These are phyloP conservation scores for Rutstroemia sp. DNA, from an alignment of 2,329 filamentous ascomycete genomes.

Conservation along the genomic window DNA sequence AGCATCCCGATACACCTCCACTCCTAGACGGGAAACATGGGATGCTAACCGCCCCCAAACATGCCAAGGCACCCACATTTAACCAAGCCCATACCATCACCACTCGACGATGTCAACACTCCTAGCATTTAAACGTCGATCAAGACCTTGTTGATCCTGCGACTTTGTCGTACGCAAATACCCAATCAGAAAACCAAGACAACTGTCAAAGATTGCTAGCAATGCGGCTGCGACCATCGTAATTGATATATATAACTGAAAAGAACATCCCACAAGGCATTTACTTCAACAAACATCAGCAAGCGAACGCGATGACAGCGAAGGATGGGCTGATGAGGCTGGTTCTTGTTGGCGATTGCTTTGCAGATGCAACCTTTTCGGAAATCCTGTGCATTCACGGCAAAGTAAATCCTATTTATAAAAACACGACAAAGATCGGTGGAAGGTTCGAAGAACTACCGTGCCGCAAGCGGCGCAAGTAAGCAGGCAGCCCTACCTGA, in stretches of 20 bases:
- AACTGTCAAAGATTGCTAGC: not conserved
- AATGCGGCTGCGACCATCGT: not conserved
- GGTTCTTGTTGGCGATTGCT: not conserved
- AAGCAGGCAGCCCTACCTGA: constrained; percentile 3
- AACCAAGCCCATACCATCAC: not conserved
- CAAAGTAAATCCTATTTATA: not conserved
- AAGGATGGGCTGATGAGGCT: constrained; percentile 1
- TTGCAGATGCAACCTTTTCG: not conserved
- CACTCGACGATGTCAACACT: not conserved
- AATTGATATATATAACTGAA: not conserved
- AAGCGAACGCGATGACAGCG: not conserved
- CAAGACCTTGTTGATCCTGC: not conserved
- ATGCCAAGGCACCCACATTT: too few relatives aligned
- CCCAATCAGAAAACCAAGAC: not conserved
- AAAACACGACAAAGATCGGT: too few relatives aligned
- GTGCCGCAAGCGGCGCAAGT: not conserved
- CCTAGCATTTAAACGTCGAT: not conserved
- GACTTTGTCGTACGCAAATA: not conserved
- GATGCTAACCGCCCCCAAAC: too few relatives aligned
- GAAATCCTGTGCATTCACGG: not conserved
- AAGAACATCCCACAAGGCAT: not conserved
- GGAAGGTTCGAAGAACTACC: not conserved
- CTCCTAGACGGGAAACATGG: too few relatives aligned
- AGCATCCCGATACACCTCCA: too few relatives aligned
- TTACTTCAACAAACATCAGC: not conserved